Conservation (phyloP, 768 basidiomycete species). For the Lentinula edodes region DNA sequence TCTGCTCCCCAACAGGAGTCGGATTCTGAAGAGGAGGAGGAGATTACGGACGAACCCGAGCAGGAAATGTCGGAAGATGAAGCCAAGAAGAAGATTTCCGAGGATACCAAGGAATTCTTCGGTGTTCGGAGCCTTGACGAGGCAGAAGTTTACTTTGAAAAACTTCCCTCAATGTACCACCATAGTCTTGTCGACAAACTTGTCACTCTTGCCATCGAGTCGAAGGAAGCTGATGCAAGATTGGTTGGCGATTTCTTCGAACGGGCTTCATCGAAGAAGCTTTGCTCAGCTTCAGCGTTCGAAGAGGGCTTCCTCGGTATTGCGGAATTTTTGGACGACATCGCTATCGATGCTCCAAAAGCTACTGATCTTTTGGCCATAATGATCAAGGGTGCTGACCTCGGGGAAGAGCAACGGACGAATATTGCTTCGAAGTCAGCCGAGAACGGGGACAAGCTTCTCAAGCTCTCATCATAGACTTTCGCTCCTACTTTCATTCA, state of each 20-base stretch:
- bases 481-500: slow-evolving; percentile 22
- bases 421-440: slow-evolving; percentile 57
- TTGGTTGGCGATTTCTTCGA: slow-evolving; percentile 74
- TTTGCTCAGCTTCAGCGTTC: slow-evolving; percentile 56
- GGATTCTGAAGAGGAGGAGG: neutral
- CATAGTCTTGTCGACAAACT: slow-evolving; percentile 69
- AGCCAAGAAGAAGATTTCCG: slow-evolving; percentile 69
- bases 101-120: slow-evolving; percentile 86
- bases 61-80: slow-evolving; percentile 59
- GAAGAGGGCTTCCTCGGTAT: slow-evolving; percentile 68
- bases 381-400: slow-evolving; percentile 64
- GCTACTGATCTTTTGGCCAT: slow-evolving; percentile 73
- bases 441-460: slow-evolving; percentile 51
- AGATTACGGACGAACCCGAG: slow-evolving; percentile 31
- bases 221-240: slow-evolving; percentile 75
- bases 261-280: slow-evolving; percentile 51
- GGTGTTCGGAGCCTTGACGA: slow-evolving; percentile 79
- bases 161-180: slow-evolving; percentile 61
- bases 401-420: slow-evolving; percentile 55
- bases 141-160: slow-evolving; percentile 81
- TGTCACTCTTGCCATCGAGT: slow-evolving; percentile 67
- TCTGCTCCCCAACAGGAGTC: slow-evolving; percentile 24
- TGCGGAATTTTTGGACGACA: slow-evolving; percentile 80
- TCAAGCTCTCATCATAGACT: slow-evolving; percentile 52
- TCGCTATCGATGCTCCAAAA: slow-evolving; percentile 86